Percentiles rank a stretch among this genome's conserved stretches.
Conservation (phyloP, 208 protist species). For the Trypanosoma lewisi region DNA sequence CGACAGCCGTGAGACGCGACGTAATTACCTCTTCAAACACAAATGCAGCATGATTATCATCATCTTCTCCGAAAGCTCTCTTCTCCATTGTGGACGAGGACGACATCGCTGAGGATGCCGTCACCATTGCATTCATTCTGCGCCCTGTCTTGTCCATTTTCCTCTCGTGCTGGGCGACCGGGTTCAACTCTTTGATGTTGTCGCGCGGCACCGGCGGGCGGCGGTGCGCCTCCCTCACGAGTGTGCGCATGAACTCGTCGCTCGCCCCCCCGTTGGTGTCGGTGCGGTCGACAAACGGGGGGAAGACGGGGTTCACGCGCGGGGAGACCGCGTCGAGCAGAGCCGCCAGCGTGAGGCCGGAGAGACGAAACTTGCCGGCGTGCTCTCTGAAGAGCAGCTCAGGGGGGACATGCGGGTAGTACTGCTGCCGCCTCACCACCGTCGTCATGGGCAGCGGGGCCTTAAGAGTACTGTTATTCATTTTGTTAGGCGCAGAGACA, state of each 20-base stretch:
- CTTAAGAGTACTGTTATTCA: neutral
- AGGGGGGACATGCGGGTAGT: slow-evolving; percentile 36
- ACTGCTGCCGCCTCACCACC: slow-evolving; percentile 9
- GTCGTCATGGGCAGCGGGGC: slow-evolving; percentile 9
- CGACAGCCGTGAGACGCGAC: slow-evolving; percentile 16
- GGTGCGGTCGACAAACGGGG: slow-evolving; percentile 1
- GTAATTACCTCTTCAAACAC: slow-evolving; percentile 15
- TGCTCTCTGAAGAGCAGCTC: slow-evolving; percentile 46
- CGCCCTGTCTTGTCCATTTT: neutral
- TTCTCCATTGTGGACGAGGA: neutral
- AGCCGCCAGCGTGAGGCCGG: slow-evolving; percentile 16
- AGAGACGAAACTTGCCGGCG: slow-evolving; percentile 28
- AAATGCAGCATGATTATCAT: neutral
- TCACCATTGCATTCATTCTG: neutral
- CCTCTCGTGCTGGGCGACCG: neutral
- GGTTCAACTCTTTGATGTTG: slow-evolving; percentile 18
- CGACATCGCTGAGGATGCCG: neutral
- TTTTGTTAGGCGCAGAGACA: neutral
- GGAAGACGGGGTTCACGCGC: neutral
- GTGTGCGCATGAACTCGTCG: slow-evolving; percentile 10
- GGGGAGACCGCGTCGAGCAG: slow-evolving; percentile 28
- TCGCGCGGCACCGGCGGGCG: slow-evolving; percentile 26
- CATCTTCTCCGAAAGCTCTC: neutral
- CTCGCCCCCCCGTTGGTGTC: slow-evolving; percentile 1
- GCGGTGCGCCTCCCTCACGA: slow-evolving; percentile 1